phyloP scores from a whole-genome alignment of 2,329 filamentous ascomycete genomes.

The Arthrobotrys sphaeroides region DNA sequence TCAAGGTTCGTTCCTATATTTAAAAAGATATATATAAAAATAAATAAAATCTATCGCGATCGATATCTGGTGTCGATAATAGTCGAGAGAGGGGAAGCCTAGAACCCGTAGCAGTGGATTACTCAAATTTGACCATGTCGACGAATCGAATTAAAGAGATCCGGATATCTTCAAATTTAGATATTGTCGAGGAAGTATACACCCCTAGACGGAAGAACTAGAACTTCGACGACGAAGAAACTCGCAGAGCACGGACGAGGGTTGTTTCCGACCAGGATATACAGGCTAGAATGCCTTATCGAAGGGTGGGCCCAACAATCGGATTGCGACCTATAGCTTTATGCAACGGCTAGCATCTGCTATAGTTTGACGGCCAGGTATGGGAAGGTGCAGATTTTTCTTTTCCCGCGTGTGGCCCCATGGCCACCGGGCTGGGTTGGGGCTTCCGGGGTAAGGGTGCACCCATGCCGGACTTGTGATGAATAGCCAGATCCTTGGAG shows the following conservation, averaged over 20 bases:
- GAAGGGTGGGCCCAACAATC: slow-evolving; percentile 22
- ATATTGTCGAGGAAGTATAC: neutral
- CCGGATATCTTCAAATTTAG: slow-evolving; percentile 1
- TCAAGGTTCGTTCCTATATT: no score
- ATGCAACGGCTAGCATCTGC: slow-evolving; percentile 24
- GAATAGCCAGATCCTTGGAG: slow-evolving; percentile 41
- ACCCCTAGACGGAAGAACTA: slow-evolving; percentile 27
- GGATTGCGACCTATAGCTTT: slow-evolving; percentile 21
- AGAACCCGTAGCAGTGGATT: slow-evolving; percentile 11
- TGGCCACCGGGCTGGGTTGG: slow-evolving; percentile 11
- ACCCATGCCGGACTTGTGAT: slow-evolving; percentile 25
- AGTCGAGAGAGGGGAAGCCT: no score
- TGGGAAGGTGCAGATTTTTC: slow-evolving; percentile 21
- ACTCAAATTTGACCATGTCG: slow-evolving; percentile 11
- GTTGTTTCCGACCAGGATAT: slow-evolving; percentile 22
- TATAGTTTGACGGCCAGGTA: slow-evolving; percentile 5
- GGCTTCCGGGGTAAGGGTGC: slow-evolving; percentile 16
- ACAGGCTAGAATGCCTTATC: slow-evolving; percentile 41
- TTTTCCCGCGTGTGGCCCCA: slow-evolving; percentile 23
- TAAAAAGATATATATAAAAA: no score
- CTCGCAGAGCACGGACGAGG: slow-evolving; percentile 30
- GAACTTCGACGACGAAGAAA: neutral
- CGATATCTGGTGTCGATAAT: no score
- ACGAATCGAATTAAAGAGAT: slow-evolving; percentile 11
- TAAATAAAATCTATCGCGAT: no score